Evolutionary conservation across 2,329 filamentous ascomycete species (phyloP).

Genomic region (Fusarium denticulatum): DNA sequence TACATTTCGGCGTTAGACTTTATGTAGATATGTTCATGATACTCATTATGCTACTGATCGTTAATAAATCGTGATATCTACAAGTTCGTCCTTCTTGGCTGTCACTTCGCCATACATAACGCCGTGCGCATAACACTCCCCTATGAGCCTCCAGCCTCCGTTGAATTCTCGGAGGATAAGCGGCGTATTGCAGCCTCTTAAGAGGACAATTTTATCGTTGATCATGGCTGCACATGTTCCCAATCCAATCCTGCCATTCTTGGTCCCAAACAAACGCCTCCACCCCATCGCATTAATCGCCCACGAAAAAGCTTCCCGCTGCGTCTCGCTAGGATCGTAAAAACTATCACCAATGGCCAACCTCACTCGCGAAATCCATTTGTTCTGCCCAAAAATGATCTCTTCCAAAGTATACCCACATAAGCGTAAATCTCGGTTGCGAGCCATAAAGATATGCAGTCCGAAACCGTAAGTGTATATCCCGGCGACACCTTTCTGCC

Average conservation of each 20-base stretch:
- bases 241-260: conserved; percentile 2
- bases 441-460: too few species aligned
- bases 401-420: too few species aligned
- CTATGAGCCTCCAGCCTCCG: background rate
- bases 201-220: background rate
- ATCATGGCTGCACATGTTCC: background rate
- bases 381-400: too few species aligned
- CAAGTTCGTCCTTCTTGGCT: background rate
- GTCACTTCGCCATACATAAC: conserved; percentile 2
- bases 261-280: background rate
- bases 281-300: conserved; percentile 11
- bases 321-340: background rate
- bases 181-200: background rate
- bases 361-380: too few species aligned
- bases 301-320: background rate
- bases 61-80: background rate
- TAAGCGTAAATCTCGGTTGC: too few species aligned
- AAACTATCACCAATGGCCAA: too few species aligned
- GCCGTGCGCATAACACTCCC: background rate
- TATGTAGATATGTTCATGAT: background rate
- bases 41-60: background rate
- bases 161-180: background rate
- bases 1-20: background rate
- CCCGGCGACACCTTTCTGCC: too few species aligned
- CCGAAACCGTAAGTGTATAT: too few species aligned